Conservation (phyloP, 116 monocot species). For the Posidonia oceanica region DNA sequence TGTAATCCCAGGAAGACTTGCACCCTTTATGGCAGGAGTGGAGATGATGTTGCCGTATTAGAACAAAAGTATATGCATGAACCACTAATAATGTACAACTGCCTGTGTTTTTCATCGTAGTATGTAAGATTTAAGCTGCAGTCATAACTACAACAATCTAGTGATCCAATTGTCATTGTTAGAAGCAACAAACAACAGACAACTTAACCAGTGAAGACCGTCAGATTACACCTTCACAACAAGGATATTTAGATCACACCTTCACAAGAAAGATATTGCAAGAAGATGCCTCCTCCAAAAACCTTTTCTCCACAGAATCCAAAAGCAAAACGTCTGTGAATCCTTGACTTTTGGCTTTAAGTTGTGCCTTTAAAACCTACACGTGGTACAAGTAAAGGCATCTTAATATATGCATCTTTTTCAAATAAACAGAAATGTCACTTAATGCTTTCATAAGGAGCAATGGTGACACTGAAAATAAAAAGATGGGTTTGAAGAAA, state of each 20-base stretch:
- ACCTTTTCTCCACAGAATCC: slow-evolving; percentile 52
- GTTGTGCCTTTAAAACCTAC: slow-evolving; percentile 69
- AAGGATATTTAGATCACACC: slow-evolving; percentile 15
- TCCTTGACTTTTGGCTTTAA: slow-evolving; percentile 47
- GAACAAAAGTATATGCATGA: not conserved
- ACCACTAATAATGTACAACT: not conserved
- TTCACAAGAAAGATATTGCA: slow-evolving; percentile 80
- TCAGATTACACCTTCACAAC: not conserved
- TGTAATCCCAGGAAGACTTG: slow-evolving; percentile 72
- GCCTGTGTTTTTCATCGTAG: too few species aligned
- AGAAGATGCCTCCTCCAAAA: slow-evolving; percentile 72
- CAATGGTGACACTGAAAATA: not conserved
- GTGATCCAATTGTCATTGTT: too few species aligned
- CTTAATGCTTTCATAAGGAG: not conserved
- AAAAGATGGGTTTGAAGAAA: too few species aligned
- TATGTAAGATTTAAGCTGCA: too few species aligned
- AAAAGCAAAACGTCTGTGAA: slow-evolving; percentile 70
- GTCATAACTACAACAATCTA: too few species aligned
- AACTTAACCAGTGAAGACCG: too few species aligned
- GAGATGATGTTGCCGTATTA: slow-evolving; percentile 44
- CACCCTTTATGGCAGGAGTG: slow-evolving; percentile 58
- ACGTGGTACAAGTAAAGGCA: not conserved
- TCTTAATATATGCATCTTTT: not conserved
- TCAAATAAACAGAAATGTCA: not conserved
- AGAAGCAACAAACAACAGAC: too few species aligned